A percentile compares a stretch with the other conserved stretches of the same genome.
Evolutionary conservation across 305 asterid species (phyloP).

Genomic region (Andrographis paniculata): DNA sequence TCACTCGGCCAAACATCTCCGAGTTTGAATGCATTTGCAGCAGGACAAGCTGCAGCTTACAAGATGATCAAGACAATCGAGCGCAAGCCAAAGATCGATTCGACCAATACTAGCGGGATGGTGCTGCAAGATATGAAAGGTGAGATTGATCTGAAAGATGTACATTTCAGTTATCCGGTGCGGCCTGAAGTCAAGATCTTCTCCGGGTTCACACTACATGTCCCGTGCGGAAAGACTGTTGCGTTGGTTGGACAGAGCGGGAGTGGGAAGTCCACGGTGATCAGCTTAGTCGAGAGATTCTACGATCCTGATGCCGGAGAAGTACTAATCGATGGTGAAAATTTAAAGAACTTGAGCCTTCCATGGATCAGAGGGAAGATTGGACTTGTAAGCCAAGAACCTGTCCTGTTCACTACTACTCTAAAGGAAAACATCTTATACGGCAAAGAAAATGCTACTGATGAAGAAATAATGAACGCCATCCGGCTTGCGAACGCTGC

Average conservation of each 20-base stretch:
- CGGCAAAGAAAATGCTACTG: conserved; percentile 60
- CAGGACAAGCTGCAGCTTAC: conserved; percentile 44
- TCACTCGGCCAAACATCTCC: conserved; percentile 62
- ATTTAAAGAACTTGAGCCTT: conserved; percentile 61
- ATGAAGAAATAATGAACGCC: conserved; percentile 54
- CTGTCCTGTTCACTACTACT: conserved; percentile 56
- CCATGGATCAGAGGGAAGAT: conserved; percentile 78
- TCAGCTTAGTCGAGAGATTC: conserved; percentile 75
- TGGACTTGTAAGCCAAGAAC: conserved; percentile 87
- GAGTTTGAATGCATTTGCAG: conserved; percentile 38
- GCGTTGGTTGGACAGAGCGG: conserved; percentile 96
- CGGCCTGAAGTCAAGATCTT: conserved; percentile 46
- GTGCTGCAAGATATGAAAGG: conserved; percentile 43
- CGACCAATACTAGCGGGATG: conserved; percentile 35
- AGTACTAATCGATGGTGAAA: conserved; percentile 59
- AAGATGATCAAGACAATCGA: conserved; percentile 53
- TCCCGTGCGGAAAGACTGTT: conserved; percentile 51
- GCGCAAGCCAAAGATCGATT: conserved; percentile 46
- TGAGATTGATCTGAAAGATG: conserved; percentile 46
- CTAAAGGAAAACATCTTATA: conserved; percentile 72
- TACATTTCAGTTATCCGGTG: conserved; percentile 52
- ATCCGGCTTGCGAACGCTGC: conserved; percentile 77
- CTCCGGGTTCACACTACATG: conserved; percentile 45
- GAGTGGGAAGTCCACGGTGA: conserved; percentile 84
- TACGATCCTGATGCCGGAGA: conserved; percentile 72